Percentiles rank a stretch among this genome's conserved stretches.
Evolutionary conservation across 768 basidiomycete genomes (phyloP).

Genomic region (Trametes punicea): DNA sequence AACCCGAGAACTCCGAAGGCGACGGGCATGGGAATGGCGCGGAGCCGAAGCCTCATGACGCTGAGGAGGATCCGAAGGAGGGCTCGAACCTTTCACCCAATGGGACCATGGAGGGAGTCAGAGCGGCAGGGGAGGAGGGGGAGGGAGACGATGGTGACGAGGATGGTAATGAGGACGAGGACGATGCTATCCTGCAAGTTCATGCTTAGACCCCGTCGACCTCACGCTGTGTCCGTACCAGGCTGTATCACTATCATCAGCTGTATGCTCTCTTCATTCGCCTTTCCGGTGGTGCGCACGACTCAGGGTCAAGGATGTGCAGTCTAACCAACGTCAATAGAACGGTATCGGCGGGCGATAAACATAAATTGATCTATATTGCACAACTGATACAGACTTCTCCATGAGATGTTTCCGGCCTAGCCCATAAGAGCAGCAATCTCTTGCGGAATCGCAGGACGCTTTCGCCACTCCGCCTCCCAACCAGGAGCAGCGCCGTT

Average conservation of each 20-base stretch:
- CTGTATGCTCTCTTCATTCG: neutral
- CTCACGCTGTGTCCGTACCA: slow-evolving; percentile 1
- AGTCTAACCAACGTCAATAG: too few relatives aligned
- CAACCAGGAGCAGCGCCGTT: slow-evolving; percentile 41
- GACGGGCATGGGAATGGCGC: slow-evolving; percentile 1
- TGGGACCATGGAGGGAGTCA: neutral
- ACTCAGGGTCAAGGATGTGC: too few relatives aligned
- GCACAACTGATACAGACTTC: too few relatives aligned
- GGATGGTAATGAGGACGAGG: slow-evolving; percentile 17
- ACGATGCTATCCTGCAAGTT: slow-evolving; percentile 24
- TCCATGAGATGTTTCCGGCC: too few relatives aligned
- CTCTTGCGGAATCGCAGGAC: slow-evolving; percentile 40
- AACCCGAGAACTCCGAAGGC: neutral
- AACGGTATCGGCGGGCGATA: too few relatives aligned
- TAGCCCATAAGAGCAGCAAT: slow-evolving; percentile 26
- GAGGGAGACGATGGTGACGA: slow-evolving; percentile 19
- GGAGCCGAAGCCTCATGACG: neutral
- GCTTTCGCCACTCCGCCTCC: slow-evolving; percentile 46
- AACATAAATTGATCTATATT: too few relatives aligned
- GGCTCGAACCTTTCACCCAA: neutral
- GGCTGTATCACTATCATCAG: slow-evolving; percentile 10
- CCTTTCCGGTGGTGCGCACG: neutral
- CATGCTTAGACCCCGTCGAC: slow-evolving; percentile 16
- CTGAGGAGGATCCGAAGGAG: slow-evolving; percentile 1
- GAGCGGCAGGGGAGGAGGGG: neutral